These are phyloP conservation scores for Saccharomycopsis fermentans DNA, from an alignment of 805 yeast species.

Conservation along the genomic window DNA sequence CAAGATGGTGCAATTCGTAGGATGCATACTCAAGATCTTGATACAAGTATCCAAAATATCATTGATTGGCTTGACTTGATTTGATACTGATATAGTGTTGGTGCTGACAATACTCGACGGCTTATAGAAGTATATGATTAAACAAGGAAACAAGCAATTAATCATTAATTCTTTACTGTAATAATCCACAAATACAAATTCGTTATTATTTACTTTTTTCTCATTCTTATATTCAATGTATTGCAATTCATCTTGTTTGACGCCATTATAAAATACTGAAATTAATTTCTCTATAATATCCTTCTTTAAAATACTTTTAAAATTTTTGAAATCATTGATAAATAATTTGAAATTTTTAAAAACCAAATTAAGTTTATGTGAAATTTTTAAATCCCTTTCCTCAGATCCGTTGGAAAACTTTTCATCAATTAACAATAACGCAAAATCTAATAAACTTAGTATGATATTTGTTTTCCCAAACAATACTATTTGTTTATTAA, in stretches of 20 bases:
- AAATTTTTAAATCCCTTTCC: neutral
- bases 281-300: neutral
- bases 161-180: conserved; percentile 1
- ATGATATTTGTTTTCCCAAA: neutral
- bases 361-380: neutral
- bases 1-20: neutral
- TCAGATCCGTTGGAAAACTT: neutral
- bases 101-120: neutral
- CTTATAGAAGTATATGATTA: neutral
- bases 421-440: neutral
- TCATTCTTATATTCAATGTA: neutral
- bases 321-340: neutral
- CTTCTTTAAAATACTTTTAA: neutral
- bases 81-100: neutral
- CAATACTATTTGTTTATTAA: neutral
- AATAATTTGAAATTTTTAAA: neutral
- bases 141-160: neutral
- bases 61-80: neutral
- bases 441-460: neutral
- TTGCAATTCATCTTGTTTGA: neutral
- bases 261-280: neutral
- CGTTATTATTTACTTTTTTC: neutral
- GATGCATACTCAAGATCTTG: neutral
- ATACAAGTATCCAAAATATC: neutral
- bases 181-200: neutral